Base-by-base conservation (phyloP, 148 eudicot species). In the Euryodendron excelsum region DNA sequence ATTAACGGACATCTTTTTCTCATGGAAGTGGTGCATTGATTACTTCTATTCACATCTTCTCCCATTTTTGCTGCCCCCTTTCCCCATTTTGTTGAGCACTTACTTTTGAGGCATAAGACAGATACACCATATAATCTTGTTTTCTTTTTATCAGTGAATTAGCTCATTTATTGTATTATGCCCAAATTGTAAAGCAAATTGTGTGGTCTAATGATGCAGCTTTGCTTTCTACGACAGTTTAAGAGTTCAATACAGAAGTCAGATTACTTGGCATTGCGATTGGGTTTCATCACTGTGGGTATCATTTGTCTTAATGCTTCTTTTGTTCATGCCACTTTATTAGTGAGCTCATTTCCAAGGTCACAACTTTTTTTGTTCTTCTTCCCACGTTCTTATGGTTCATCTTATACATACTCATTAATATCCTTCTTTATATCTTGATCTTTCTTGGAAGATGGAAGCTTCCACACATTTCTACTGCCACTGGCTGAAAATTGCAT, bases 201-300 rank as follows among this genome's bases (percentile, higher is more conserved):
- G 67, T 80, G 5, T 73, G 25, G 48, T 73, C 21, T 63, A 20
- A 53, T 85, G 61, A 41, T 84, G 89, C 98, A 96, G 98, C 91
- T 93, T 60, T 93, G 99, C 87, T 96, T 96, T 85, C 90, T 93
- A 44, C 87, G 90, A 44, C 99, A 93, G 80, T 96, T 96, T 83
- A 93, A 87, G 82, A 87, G 89, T 82, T 86, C 98, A 47, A 92
- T 96, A 56, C 81, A 85, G 67, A 96, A 92, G 86, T 89, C 99
- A 6, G 98, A 96, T 84, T 96, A 96, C 84, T 74, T 90, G 85
- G 99, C 98, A 59, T 64, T 96, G 77, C 89, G 99, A 80, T 81
- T 91, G 81, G 99, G 99, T 77, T 96, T 96, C 80, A 88, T 96
- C 84, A 88, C 91, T 30, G 99, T 96, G 90, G 86, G 99, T 91